These are phyloP conservation scores for Pestalotiopsis sp. DNA, from an alignment of 2,329 filamentous ascomycete genomes.

Conservation along the genomic window DNA sequence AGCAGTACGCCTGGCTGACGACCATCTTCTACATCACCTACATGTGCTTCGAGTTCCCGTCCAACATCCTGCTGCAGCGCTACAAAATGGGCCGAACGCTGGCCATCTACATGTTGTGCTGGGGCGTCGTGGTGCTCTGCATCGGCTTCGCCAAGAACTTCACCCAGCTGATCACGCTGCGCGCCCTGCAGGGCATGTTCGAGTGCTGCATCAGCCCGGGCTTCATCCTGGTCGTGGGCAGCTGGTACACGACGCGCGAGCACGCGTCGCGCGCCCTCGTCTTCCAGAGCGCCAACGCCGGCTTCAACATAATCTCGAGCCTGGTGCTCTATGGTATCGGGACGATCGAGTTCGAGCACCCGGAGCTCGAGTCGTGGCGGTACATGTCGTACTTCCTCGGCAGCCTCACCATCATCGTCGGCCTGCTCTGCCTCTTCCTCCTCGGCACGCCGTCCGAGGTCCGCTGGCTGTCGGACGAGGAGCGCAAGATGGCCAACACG, in stretches of 20 bases:
- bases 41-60: slow-evolving; percentile 34
- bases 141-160: slow-evolving; percentile 41
- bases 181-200: slow-evolving; percentile 39
- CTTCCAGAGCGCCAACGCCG: slow-evolving; percentile 40
- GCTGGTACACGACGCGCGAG: slow-evolving; percentile 41
- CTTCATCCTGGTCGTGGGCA: slow-evolving; percentile 39
- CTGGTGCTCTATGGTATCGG: slow-evolving; percentile 41
- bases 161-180: slow-evolving; percentile 35
- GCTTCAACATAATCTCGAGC: slow-evolving; percentile 37
- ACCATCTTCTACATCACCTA: slow-evolving; percentile 36
- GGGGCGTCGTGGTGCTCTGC: slow-evolving; percentile 38
- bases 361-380: slow-evolving; percentile 37
- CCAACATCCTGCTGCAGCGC: slow-evolving; percentile 32
- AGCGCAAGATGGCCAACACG: slow-evolving; percentile 38
- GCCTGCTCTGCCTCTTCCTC: slow-evolving; percentile 34
- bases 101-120: slow-evolving; percentile 35
- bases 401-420: slow-evolving; percentile 34
- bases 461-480: slow-evolving; percentile 35
- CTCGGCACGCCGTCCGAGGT: slow-evolving; percentile 41
- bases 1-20: slow-evolving; percentile 37
- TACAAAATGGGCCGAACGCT: slow-evolving; percentile 33
- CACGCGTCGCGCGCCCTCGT: slow-evolving; percentile 37
- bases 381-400: slow-evolving; percentile 43
- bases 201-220: slow-evolving; percentile 41
- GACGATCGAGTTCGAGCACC: slow-evolving; percentile 26